Base-by-base conservation (phyloP, 768 basidiomycete genomes). In the Mrakia blollopis region DNA sequence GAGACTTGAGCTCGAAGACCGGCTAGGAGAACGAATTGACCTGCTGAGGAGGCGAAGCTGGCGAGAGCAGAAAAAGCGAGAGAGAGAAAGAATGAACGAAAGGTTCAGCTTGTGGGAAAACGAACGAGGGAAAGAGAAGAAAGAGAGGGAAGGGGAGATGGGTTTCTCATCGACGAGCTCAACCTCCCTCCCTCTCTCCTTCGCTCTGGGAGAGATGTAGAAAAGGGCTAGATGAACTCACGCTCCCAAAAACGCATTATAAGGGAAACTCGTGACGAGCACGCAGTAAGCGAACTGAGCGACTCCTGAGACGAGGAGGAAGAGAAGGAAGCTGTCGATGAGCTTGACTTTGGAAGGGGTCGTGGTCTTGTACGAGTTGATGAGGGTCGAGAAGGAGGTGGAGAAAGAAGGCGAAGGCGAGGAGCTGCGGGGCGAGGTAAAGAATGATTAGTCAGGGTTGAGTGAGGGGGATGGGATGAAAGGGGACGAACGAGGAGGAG, bases 221-320 rank as follows among this genome's bases (percentile, higher is more conserved):
- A 28, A 16, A 50, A 47, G 25, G 54, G 61, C 67, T 5, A n/a
- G 60, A 23, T 37, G 28, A 11, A 85, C 92, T 78, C 85, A 98
- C 97, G 94, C 95, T 79, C 94, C 90, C 80, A 98, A 84, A 85
- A 99, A 99, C 54, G 97, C 94, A 80, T 99, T 98, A 87, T 95
- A 98, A 32, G 97, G 97, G 85, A 90, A 98, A 85, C 90, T 91
- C 76, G 94, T 94, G 79, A 99, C 87, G 80, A 93, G 86, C 41
- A 96, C 85, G 85, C 96, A 94, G 85, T 98, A 98, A 14, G 88
- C 85, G 85, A 99, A 98, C 83, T 98, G 95, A 63, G 89, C 82
- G 77, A 95, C 87, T 80, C 97, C 97, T 2, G 92, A 92, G 65
- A 96, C 87, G 86, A 98, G 89, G 81, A 96, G 87, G 87, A 96